Evolutionary conservation across 768 basidiomycete species (phyloP).

Genomic region (Tephrocybe sp.): DNA sequence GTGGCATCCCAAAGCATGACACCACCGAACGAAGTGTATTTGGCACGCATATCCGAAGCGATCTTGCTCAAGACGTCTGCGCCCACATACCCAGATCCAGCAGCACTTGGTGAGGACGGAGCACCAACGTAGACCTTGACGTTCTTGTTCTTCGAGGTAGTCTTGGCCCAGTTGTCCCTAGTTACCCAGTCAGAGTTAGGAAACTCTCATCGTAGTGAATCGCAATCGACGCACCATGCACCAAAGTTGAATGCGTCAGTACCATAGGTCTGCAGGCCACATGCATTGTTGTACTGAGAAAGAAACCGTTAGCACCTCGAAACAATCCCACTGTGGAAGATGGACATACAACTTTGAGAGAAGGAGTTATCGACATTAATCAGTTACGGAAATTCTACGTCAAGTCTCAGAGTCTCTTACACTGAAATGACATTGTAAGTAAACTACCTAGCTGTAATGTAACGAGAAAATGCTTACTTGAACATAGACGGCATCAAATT

Average conservation of each 20-base stretch:
- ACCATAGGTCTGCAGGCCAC: slow-evolving; percentile 37
- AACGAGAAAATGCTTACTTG: slow-evolving; percentile 44
- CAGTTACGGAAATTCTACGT: not conserved
- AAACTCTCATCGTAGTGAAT: not conserved
- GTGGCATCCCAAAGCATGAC: slow-evolving; percentile 43
- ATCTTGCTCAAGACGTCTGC: slow-evolving; percentile 38
- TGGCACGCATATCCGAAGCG: slow-evolving; percentile 34
- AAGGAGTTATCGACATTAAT: not conserved
- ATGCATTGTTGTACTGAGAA: slow-evolving; percentile 19
- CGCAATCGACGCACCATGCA: slow-evolving; percentile 29
- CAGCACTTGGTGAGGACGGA: slow-evolving; percentile 47
- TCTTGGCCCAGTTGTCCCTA: slow-evolving; percentile 59
- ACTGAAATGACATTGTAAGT: slow-evolving; percentile 2
- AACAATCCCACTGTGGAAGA: not conserved
- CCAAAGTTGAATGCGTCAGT: slow-evolving; percentile 46
- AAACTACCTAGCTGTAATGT: slow-evolving; percentile 5
- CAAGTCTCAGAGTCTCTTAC: slow-evolving; percentile 1
- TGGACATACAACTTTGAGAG: slow-evolving; percentile 10
- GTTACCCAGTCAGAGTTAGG: not conserved
- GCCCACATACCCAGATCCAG: slow-evolving; percentile 49
- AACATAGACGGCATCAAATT: slow-evolving; percentile 65
- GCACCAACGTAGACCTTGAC: slow-evolving; percentile 58
- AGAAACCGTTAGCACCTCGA: not conserved
- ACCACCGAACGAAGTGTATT: slow-evolving; percentile 56
- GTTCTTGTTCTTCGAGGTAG: slow-evolving; percentile 43